These are phyloP conservation scores for Flaveria robusta DNA, from an alignment of 129 eudicot species.

Conservation along the genomic window DNA sequence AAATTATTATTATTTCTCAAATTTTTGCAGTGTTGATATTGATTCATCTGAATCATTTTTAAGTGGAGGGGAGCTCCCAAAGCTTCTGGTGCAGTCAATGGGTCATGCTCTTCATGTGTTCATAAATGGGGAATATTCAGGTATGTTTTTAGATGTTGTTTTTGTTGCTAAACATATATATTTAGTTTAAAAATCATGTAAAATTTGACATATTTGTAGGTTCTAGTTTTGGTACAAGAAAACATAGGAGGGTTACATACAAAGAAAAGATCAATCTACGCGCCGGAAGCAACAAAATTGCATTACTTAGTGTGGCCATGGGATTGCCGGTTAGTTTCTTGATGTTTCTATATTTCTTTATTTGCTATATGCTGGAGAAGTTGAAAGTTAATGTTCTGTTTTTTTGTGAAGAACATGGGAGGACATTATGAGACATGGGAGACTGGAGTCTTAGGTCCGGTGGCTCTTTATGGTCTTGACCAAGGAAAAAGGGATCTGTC, in stretches of 20 bases:
- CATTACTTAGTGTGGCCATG: constrained; percentile 90
- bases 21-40: constrained; percentile 61
- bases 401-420: constrained; percentile 69
- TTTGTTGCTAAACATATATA: constrained; percentile 4
- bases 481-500: constrained; percentile 79
- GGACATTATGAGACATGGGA: constrained; percentile 89
- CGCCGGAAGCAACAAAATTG: constrained; percentile 73
- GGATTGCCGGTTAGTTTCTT: constrained; percentile 79
- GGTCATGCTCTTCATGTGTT: constrained; percentile 94
- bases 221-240: constrained; percentile 78
- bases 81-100: constrained; percentile 71
- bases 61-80: constrained; percentile 71
- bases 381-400: neutral
- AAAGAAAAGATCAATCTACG: constrained; percentile 63
- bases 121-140: constrained; percentile 78
- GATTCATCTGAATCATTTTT: constrained; percentile 77
- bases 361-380: constrained; percentile 1
- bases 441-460: constrained; percentile 89
- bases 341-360: neutral
- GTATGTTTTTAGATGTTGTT: constrained; percentile 38
- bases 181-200: constrained; percentile 1
- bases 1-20: neutral
- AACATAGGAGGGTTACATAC: constrained; percentile 57
- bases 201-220: constrained; percentile 46
- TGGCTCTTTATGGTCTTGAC: constrained; percentile 76